Base-by-base conservation (phyloP, 1,139 yeast species). In the Suhomyces guaymorum region DNA sequence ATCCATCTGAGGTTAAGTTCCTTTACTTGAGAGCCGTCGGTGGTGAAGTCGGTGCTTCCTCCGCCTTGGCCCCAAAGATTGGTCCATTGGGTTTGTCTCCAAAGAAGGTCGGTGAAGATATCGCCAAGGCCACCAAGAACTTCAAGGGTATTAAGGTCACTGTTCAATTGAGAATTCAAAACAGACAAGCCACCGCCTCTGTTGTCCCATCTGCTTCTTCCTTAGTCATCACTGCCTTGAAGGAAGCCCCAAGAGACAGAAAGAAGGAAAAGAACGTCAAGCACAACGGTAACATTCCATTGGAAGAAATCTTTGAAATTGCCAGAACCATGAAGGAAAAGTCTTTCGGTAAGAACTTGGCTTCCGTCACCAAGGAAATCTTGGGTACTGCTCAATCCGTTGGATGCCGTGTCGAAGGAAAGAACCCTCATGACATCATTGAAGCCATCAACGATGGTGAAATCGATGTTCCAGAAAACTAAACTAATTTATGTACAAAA, bases 31-130 rank as follows among this genome's bases (percentile, higher is more conserved):
- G 98, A 86, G 97, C 98, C 75, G 95, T 90, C 60, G 99, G 98
- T 85, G 98, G 99, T 82, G 99, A 92, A 82, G 95, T 94, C 64
- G 98, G 97, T 81, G 96, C 97, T 66, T 90, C 98, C 51, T 87
- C 98, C 56, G 96, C 98, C 55, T 86, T 94, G 66, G 98, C 98
- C 61, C 98, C 98, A 71, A 92, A 92, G 89, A 92, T 92, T 69
- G 99, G 99, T 86, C 99, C 99, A 61, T 88, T 92, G 70, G 99
- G 99, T 89, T 82, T 92, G 65, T 90, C 97, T 50, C 97, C 98
- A 81, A 92, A 92, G 95, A 92, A 92, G 86, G 97, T 94, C 67
- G 99, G 99, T 88, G 99, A 92, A 78, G 98, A 92, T 73, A 92
- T 92, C 64, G 98, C 98, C 75, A 94, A 94, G 85, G 98, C 98